A percentile compares a stretch with the other conserved stretches of the same genome.
Conservation (phyloP, 192 early-diverging fungal species). For the Coemansia sp. region DNA sequence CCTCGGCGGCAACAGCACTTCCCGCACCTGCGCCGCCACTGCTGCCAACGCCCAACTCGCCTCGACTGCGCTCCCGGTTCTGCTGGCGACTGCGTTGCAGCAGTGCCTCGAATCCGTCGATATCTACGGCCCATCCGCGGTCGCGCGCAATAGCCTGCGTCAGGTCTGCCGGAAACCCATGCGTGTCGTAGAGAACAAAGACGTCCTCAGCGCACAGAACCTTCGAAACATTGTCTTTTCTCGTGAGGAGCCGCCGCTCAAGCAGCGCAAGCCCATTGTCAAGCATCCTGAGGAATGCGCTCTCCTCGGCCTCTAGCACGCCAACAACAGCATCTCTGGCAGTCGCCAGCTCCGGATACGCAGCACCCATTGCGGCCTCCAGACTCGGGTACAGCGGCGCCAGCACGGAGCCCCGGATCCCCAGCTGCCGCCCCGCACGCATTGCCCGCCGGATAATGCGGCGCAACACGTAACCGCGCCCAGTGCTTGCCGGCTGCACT, state of each 20-base stretch:
- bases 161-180: conserved; percentile 97
- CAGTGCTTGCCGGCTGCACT: conserved; percentile 93
- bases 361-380: conserved; percentile 82
- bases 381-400: conserved; percentile 90
- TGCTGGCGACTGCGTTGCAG: conserved; percentile 78
- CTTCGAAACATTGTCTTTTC: conserved; percentile 23
- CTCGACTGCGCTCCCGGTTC: conserved; percentile 34
- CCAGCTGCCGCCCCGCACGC: conserved; percentile 87
- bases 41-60: background rate
- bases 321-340: conserved; percentile 77
- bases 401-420: conserved; percentile 82
- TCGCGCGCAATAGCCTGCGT: conserved; percentile 97
- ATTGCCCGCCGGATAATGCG: conserved; percentile 92
- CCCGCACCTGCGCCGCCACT: conserved; percentile 2
- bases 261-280: conserved; percentile 95
- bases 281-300: conserved; percentile 85
- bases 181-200: conserved; percentile 96
- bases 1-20: conserved; percentile 74
- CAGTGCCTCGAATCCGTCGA: conserved; percentile 72
- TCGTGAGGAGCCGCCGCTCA: conserved; percentile 60
- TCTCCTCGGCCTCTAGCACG: conserved; percentile 91
- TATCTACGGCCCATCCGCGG: conserved; percentile 79
- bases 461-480: conserved; percentile 98
- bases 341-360: conserved; percentile 85
- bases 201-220: conserved; percentile 80